Percentiles rank a stretch among this genome's conserved stretches.
Evolutionary conservation across 495 filamentous ascomycete species (phyloP).

Genomic region (Thermothielavioides terrestris): DNA sequence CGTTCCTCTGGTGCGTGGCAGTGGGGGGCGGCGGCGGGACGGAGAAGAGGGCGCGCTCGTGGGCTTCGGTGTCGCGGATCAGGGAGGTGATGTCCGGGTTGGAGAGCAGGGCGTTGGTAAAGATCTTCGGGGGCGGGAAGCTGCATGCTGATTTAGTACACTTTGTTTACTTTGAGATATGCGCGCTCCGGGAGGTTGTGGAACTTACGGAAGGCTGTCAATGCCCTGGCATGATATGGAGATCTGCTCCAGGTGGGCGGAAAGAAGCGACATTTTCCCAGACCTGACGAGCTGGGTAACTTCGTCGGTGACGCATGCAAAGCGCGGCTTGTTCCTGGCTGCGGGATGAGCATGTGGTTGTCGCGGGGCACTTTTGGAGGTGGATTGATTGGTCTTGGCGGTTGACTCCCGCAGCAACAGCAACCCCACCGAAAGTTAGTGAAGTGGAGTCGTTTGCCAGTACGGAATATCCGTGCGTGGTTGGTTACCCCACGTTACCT

Average conservation of each 20-base stretch:
- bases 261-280: conserved; percentile 59
- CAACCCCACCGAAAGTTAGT: too few relatives aligned
- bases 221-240: conserved; percentile 73
- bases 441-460: too few relatives aligned
- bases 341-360: too few relatives aligned
- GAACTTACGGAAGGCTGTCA: conserved; percentile 66
- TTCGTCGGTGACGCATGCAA: too few relatives aligned
- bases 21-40: conserved; percentile 55
- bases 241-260: conserved; percentile 87
- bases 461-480: too few relatives aligned
- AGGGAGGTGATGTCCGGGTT: conserved; percentile 85
- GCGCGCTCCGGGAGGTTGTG: too few relatives aligned
- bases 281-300: background rate
- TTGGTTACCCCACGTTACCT: too few relatives aligned
- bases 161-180: conserved; percentile 6
- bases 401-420: too few relatives aligned
- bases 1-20: conserved; percentile 16
- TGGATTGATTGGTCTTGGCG: too few relatives aligned
- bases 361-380: background rate
- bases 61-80: conserved; percentile 89
- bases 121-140: conserved; percentile 87
- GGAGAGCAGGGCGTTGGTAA: conserved; percentile 85
- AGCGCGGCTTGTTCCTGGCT: too few relatives aligned
- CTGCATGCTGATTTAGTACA: conserved; percentile 30
- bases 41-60: conserved; percentile 93